A percentile compares a stretch with the other conserved stretches of the same genome.
phyloP scores from a whole-genome alignment of 2,329 filamentous ascomycete genomes.

The Blastomyces parvus region DNA sequence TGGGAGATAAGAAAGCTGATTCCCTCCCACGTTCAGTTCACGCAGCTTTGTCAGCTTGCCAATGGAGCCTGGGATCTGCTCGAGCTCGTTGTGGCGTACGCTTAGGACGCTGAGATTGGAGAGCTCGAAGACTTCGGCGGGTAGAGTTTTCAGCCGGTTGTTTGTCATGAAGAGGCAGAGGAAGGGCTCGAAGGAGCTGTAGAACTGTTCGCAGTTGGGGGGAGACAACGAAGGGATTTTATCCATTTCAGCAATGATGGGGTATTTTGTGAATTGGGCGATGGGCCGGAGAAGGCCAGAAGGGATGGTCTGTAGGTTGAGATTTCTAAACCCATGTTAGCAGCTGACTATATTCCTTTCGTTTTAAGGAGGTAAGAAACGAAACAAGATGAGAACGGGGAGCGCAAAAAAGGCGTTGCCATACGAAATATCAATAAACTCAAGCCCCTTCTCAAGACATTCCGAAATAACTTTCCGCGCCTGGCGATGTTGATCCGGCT shows the following conservation, averaged over 20 bases:
- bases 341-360: background rate
- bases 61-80: constrained; percentile 34
- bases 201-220: constrained; percentile 28
- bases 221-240: background rate
- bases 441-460: constrained; percentile 36
- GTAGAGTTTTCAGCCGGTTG: constrained; percentile 31
- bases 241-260: constrained; percentile 19
- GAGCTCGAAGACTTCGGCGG: constrained; percentile 36
- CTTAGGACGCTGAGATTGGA: constrained; percentile 35
- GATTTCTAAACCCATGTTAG: constrained; percentile 22
- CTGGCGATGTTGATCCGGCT: constrained; percentile 29
- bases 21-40: constrained; percentile 39
- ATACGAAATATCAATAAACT: constrained; percentile 39
- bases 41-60: constrained; percentile 33
- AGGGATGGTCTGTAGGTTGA: constrained; percentile 26
- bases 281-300: constrained; percentile 28
- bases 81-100: constrained; percentile 38
- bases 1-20: constrained; percentile 35
- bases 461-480: constrained; percentile 32
- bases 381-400: background rate
- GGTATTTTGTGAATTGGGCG: constrained; percentile 34
- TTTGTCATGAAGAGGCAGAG: constrained; percentile 37
- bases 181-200: constrained; percentile 33
- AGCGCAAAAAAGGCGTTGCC: constrained; percentile 10
- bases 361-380: background rate